Evolutionary conservation across 1,139 yeast genomes (phyloP), one percentile per base, ranked within the genome.

Genomic region (Pichia sp.): DNA sequence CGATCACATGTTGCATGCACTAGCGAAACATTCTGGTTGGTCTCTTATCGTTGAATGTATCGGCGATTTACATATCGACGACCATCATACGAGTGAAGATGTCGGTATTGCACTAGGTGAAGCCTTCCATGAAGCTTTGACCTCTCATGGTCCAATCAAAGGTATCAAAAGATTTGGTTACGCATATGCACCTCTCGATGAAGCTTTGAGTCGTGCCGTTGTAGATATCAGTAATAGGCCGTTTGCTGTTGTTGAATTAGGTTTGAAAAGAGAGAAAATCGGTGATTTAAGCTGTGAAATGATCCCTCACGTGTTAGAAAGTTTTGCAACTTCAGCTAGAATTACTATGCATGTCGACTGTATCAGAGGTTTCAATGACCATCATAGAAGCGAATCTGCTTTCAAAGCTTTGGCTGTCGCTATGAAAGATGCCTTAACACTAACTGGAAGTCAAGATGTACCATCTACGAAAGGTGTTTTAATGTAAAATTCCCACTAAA

Each of bases 11-110:
- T 69, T 91, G 35, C 96, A 89, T 57, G 98, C 98, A 0, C 70
- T 91, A 52, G 96, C 97, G 34, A 91, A 91, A 59, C 98, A 91
- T 63, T 71, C 93, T 1, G 98, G 98, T 12, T 91, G 98, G 98
- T 85, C 96, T 18, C 62, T 91, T 47, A 69, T 84, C 26, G 74
- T 91, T 22, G 95, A 84, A 58, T 89, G 97, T 63, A 73, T 83
- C 47, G 98, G 98, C 31, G 98, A 91, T 60, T 68, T 88, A 56
- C 95, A 88, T 62, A 89, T 91, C 41, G 98, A 91, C 60, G 98
- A 91, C 64, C 98, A 91, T 62, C 98, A 91, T 62, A 80, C 95
- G 1, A 84, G 96, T 5, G 98, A 91, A 63, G 98, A 91, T 64
- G 86, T 88, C 48, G 96, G 91, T 32, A 85, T 91, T 51, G 86